Base-by-base conservation (phyloP, 2,329 filamentous ascomycete genomes). In the Sporothrix brunneoviolacea region DNA sequence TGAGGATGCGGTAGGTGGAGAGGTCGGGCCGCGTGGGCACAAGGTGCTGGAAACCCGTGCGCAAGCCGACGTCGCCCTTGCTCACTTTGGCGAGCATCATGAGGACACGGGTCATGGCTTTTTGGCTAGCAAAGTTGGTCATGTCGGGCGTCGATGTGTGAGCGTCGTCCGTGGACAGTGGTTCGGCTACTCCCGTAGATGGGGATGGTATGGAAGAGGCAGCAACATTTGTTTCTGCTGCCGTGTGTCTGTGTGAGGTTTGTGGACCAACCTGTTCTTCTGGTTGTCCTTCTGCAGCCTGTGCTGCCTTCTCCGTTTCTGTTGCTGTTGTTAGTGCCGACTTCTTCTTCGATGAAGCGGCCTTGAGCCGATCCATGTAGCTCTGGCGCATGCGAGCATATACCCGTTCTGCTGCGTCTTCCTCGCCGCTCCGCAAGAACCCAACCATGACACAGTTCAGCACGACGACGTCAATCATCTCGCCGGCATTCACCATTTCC, bases 361-460 rank as follows among this genome's bases (percentile, higher is more conserved):
- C 22, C 21, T 22, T 27, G 19, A 9, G 48, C 22, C 39, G 50
- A 19, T 10, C 16, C 30, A 43, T 63, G 51, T 82, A 73, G 24
- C 80, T 71, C 2, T 68, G 68, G 65, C 90, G 91, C 91, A 98
- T 97, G 54, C 83, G 82, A 51, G 81, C 72, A 60, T 96, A 96
- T 10, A 95, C 80, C 53, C 85, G 77, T 58, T 91, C 83, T 3
- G 91, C 93, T 0, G 88, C 83, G 7, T 75, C 70, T 35, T 84
- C 79, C 62, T 98, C 91, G 36, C 85, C 84, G 13, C 84, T 83
- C 50, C 82, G 76, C 38, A 96, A 74, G 18, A 97, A 76, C 2
- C 89, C 83, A 0, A 82, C 76, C 55, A 97, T 87, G 60, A 96
- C 82, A 59, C 86, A 88, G 62, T 97, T 97, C 65, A 97, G 75